Base-by-base conservation (phyloP, 2,329 filamentous ascomycete species). In the Corynespora cassiicola region DNA sequence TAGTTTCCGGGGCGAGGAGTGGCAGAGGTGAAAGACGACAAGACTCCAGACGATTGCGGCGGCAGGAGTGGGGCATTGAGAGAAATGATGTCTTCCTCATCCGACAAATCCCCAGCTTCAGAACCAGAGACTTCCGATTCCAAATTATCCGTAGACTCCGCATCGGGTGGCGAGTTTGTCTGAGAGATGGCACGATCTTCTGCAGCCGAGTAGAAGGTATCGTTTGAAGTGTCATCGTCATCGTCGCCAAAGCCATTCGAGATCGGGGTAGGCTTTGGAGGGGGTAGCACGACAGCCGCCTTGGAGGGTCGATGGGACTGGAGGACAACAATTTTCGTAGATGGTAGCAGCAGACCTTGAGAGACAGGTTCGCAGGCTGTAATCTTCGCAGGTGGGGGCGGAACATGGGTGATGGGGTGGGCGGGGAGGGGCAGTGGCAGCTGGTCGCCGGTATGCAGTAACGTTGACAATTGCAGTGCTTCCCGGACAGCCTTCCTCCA, bases 81-180 rank as follows among this genome's bases (percentile, higher is more conserved):
- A 4, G 90, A 95, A 35, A 97, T 96, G 79, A 96, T 88, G 50
- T 96, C 91, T 0, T 89, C 94, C 62, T 96, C 92, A 65, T 96
- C 91, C 0, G 92, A 96, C 11, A 92, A 75, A 53, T 92, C 88
- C 45, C 80, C 85, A n/a, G 86, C 84, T 39, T 87, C 84, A 5
- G 73, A 71, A 8, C 78, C 82, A 2, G 83, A 85, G 7, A 80
- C 65, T 45, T 88, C 83, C 3, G 83, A 69, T 26, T 74, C 73
- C n/a, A 75, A 61, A 15, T 69, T 68, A 37, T 76, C 74, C 3
- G 69, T 65, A 7, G 72, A 68, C 20, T 72, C 66, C 9, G 58
- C 68, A 19, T 58, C 66, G 10, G 66, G 64, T 1, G 72, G 71
- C 12, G 68, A 68, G 10, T 63, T 55, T 24, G 61, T 59, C 32